These are phyloP conservation scores for Berberis vulgaris DNA, from an alignment of 164 flowering plant genomes.

Conservation along the genomic window DNA sequence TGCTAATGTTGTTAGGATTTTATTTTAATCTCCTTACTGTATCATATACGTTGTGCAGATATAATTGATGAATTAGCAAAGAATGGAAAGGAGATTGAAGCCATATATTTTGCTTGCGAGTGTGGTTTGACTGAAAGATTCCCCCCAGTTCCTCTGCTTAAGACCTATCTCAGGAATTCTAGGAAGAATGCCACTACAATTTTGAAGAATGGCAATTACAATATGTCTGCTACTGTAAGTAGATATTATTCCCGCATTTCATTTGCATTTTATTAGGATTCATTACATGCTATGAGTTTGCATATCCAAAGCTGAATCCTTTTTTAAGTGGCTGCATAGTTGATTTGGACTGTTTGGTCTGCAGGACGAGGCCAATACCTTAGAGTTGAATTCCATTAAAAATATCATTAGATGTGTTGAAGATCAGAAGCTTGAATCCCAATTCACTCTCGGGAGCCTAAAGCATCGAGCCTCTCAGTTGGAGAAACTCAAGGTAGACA, in stretches of 20 bases:
- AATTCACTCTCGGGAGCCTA: constrained; percentile 34
- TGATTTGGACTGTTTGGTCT: constrained; percentile 6
- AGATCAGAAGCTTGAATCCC: constrained; percentile 51
- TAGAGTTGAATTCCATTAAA: constrained; percentile 42
- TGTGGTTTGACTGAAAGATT: constrained; percentile 40
- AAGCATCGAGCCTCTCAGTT: constrained; percentile 34
- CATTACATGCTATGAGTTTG: neutral
- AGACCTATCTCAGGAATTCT: constrained; percentile 34
- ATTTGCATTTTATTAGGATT: neutral
- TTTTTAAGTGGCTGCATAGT: neutral
- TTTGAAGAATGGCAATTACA: constrained; percentile 33
- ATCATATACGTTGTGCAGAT: constrained; percentile 18
- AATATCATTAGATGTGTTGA: constrained; percentile 54
- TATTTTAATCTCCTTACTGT: neutral
- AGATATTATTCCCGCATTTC: neutral
- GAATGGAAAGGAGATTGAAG: constrained; percentile 58
- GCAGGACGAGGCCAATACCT: constrained; percentile 33
- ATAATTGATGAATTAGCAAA: constrained; percentile 45
- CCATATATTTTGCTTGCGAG: constrained; percentile 48
- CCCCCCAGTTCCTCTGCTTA: constrained; percentile 39
- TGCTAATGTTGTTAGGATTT: neutral
- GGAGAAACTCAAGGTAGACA: constrained; percentile 46
- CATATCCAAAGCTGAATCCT: no score
- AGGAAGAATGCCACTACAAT: constrained; percentile 30
- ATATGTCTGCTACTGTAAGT: constrained; percentile 33